Conservation (phyloP, 73 alveolate species). For the Uronychia setigera region DNA sequence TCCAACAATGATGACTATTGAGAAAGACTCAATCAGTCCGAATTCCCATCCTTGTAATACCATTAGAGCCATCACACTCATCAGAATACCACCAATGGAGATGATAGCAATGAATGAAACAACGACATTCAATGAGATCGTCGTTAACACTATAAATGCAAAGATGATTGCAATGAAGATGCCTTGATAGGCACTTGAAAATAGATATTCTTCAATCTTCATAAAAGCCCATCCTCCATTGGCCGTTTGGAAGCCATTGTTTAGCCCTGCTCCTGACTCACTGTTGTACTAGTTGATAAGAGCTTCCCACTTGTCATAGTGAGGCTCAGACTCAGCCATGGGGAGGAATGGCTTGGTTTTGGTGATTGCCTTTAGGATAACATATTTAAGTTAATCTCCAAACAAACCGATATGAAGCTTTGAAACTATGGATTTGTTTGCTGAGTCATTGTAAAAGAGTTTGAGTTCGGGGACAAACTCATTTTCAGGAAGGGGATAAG, state of each 20-base stretch:
- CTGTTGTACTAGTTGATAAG: background rate
- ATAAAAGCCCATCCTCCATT: slow-evolving; percentile 3
- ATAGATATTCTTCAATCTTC: background rate
- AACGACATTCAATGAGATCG: background rate
- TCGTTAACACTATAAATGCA: slow-evolving; percentile 30
- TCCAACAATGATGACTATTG: slow-evolving; percentile 55
- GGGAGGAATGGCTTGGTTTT: too few species aligned
- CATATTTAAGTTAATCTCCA: background rate
- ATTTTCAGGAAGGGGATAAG: slow-evolving; percentile 10
- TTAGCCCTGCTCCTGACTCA: background rate
- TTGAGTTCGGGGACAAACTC: background rate
- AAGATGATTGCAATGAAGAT: slow-evolving; percentile 13
- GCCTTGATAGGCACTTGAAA: slow-evolving; percentile 35
- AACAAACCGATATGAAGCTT: background rate
- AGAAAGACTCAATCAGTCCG: slow-evolving; percentile 54
- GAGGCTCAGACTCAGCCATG: background rate
- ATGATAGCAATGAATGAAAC: background rate
- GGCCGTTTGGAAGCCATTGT: background rate
- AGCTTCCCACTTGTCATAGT: too few species aligned
- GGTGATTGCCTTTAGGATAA: too few species aligned
- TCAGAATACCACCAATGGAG: background rate
- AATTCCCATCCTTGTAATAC: background rate
- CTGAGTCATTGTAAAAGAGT: background rate
- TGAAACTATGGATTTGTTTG: background rate
- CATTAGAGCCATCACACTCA: slow-evolving; percentile 7